Conservation (phyloP, 2,329 filamentous ascomycete genomes). For the Ophiostoma quercus region DNA sequence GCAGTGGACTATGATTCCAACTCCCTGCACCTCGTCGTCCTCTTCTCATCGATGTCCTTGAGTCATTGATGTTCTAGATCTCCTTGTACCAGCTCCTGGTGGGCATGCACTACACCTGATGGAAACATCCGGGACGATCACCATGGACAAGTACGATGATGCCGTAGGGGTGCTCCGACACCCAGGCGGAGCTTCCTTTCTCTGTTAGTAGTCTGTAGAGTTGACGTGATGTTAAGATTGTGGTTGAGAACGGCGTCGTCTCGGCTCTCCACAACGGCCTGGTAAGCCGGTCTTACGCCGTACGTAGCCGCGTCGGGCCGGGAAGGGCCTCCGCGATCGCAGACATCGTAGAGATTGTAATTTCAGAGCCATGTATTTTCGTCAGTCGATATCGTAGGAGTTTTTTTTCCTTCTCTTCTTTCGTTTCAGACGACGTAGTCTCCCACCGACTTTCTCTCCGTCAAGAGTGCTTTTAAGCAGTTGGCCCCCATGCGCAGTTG, state of each 20-base stretch:
- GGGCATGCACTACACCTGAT: not conserved
- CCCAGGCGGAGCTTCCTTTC: slow-evolving; percentile 1
- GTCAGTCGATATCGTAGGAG: not conserved
- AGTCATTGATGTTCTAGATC: not conserved
- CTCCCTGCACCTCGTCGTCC: not conserved
- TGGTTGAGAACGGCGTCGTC: not conserved
- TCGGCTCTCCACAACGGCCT: slow-evolving; percentile 2
- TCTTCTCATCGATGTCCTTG: not conserved
- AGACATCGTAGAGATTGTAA: not conserved
- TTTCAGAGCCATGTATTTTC: not conserved
- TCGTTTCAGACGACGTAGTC: too few relatives aligned
- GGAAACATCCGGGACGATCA: not conserved
- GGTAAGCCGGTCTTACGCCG: not conserved
- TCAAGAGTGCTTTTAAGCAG: too few relatives aligned
- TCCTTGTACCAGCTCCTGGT: not conserved
- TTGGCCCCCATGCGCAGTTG: not conserved
- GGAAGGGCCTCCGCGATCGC: not conserved
- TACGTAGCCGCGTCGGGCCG: slow-evolving; percentile 1
- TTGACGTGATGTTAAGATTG: too few relatives aligned
- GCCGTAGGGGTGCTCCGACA: not conserved
- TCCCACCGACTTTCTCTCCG: too few relatives aligned
- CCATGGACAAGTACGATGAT: not conserved
- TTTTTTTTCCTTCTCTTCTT: too few relatives aligned
- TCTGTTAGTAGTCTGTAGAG: not conserved
- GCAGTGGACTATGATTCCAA: not conserved